Percentiles rank a stretch among this genome's conserved stretches.
phyloP scores from a whole-genome alignment of 495 filamentous ascomycete species.

The Hyaloscypha finlandica region DNA sequence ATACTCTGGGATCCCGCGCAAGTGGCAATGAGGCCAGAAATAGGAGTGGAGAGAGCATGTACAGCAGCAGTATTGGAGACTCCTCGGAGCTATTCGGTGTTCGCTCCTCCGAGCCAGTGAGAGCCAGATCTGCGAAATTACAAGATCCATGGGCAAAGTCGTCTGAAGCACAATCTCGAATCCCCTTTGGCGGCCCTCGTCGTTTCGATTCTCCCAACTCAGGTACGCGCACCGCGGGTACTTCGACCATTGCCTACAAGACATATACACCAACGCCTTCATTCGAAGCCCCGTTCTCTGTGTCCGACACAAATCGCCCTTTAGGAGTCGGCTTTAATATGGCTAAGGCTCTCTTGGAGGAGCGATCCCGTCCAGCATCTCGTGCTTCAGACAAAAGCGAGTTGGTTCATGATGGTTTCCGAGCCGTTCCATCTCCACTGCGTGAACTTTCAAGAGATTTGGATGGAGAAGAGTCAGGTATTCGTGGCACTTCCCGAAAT shows the following conservation, averaged over 20 bases:
- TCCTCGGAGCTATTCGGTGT: neutral
- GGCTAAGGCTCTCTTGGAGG: neutral
- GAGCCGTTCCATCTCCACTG: neutral
- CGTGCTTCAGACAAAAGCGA: neutral
- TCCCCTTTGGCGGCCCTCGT: neutral
- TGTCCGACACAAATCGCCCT: neutral
- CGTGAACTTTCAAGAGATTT: neutral
- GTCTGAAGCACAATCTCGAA: neutral
- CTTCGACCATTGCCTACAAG: neutral
- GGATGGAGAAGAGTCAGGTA: neutral
- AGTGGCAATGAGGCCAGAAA: neutral
- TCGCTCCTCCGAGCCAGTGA: neutral
- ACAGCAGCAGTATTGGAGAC: neutral
- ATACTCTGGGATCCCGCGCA: neutral
- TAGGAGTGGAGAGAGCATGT: neutral
- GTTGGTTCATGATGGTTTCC: neutral
- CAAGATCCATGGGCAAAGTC: too few species aligned
- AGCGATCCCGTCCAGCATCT: neutral
- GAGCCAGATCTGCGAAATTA: too few species aligned
- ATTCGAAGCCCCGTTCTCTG: neutral
- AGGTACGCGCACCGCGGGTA: neutral
- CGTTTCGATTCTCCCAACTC: neutral
- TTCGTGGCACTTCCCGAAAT: neutral
- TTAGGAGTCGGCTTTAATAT: neutral
- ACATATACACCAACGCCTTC: neutral